Percentiles rank a stretch among this genome's conserved stretches.
Evolutionary conservation across 2,329 filamentous ascomycete species (phyloP).

Genomic region (Chaetomium sp.): DNA sequence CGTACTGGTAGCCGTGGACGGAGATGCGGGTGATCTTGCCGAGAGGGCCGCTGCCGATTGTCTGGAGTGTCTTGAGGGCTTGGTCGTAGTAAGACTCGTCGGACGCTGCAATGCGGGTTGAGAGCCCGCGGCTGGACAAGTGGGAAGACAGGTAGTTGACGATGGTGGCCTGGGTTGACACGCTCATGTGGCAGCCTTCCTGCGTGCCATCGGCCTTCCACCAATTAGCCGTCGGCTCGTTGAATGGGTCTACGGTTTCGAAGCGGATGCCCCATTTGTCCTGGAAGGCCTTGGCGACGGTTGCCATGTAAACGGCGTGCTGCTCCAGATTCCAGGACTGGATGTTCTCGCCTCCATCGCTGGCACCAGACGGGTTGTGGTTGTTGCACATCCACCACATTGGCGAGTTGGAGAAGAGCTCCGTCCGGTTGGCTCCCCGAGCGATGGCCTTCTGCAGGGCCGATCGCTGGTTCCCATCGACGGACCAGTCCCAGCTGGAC

Average conservation of each 20-base stretch:
- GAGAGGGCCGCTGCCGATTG: neutral
- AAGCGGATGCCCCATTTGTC: neutral
- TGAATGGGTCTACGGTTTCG: neutral
- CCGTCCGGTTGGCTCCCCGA: neutral
- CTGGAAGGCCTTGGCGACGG: neutral
- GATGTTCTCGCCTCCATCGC: neutral
- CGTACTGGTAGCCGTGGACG: conserved; percentile 2
- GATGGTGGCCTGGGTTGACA: neutral
- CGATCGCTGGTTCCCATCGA: neutral
- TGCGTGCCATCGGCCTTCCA: conserved; percentile 1
- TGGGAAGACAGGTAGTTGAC: neutral
- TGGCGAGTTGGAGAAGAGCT: conserved; percentile 3
- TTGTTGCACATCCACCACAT: conserved; percentile 5
- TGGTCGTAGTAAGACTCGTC: conserved; percentile 1
- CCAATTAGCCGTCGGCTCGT: conserved; percentile 1
- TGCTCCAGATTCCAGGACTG: neutral
- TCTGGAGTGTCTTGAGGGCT: neutral
- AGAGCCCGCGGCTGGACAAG: neutral
- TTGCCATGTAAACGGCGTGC: conserved; percentile 1
- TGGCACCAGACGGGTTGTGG: conserved; percentile 1
- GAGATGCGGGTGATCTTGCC: neutral
- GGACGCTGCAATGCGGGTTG: neutral
- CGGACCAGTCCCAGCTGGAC: neutral
- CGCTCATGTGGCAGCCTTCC: neutral
- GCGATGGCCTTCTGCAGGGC: neutral